These are phyloP conservation scores for Aureobasidium leucospermi DNA, from an alignment of 2,329 filamentous ascomycete genomes.

Conservation along the genomic window DNA sequence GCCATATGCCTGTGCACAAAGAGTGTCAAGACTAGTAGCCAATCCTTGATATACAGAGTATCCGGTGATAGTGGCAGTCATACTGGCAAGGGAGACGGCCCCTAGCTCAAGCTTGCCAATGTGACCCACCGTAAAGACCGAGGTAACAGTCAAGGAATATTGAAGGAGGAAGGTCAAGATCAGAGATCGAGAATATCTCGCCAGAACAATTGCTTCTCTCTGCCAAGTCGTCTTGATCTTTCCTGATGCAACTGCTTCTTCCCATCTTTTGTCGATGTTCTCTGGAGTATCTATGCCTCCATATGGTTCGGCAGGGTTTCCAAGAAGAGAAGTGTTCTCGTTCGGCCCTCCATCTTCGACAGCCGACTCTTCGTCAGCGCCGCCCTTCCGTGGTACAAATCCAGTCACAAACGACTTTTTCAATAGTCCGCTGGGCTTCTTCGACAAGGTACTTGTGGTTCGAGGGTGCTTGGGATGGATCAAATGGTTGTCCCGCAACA, in stretches of 20 bases:
- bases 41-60: conserved; percentile 50
- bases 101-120: conserved; percentile 40
- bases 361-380: conserved; percentile 11
- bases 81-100: conserved; percentile 38
- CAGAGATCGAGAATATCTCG: conserved; percentile 37
- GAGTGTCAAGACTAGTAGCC: conserved; percentile 79
- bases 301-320: conserved; percentile 30
- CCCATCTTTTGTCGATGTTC: conserved; percentile 66
- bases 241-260: conserved; percentile 72
- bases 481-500: conserved; percentile 53
- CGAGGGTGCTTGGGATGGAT: conserved; percentile 47
- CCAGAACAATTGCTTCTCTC: conserved; percentile 75
- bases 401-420: neutral
- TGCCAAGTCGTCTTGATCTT: conserved; percentile 85
- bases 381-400: conserved; percentile 13
- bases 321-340: conserved; percentile 19
- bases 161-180: conserved; percentile 40
- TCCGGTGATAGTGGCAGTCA: conserved; percentile 41
- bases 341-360: conserved; percentile 7
- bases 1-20: conserved; percentile 88
- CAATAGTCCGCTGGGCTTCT: neutral
- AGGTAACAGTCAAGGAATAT: conserved; percentile 39
- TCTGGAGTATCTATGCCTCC: conserved; percentile 41
- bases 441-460: conserved; percentile 16
- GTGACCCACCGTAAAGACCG: conserved; percentile 39